Conservation (phyloP, 495 filamentous ascomycete genomes). For the Hypoxylon fuscum region DNA sequence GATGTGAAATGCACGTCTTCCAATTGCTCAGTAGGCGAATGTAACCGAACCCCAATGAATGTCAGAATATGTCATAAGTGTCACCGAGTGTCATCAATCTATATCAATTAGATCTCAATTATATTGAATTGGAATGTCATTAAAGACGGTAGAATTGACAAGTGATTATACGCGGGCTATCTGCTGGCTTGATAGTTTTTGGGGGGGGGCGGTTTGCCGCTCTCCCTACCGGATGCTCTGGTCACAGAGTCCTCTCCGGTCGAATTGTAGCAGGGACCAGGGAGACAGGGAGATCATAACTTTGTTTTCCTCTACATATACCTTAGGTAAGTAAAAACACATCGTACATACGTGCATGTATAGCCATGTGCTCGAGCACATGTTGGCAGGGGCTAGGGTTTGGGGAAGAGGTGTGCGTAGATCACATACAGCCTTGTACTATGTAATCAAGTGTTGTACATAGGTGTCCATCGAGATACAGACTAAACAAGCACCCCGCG, state of each 20-base stretch:
- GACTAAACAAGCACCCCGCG: too few species aligned
- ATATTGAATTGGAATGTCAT: too few species aligned
- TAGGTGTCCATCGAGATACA: neutral
- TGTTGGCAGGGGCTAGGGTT: conserved; percentile 10
- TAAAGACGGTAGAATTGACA: too few species aligned
- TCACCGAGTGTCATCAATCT: too few species aligned
- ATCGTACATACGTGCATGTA: too few species aligned
- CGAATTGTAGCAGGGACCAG: neutral
- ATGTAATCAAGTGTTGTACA: neutral
- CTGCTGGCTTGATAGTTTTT: too few species aligned
- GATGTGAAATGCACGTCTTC: neutral
- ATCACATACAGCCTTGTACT: conserved; percentile 11
- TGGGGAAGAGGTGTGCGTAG: neutral
- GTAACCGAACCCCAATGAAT: neutral
- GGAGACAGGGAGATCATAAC: neutral
- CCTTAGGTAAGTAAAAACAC: neutral
- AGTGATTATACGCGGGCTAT: neutral
- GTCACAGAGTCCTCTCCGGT: neutral
- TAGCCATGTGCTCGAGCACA: conserved; percentile 23
- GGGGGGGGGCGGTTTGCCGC: neutral
- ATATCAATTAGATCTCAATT: too few species aligned
- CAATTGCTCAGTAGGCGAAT: conserved; percentile 10
- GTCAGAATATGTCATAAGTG: neutral
- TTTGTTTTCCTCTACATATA: neutral
- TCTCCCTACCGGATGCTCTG: neutral